These are phyloP conservation scores for Sanghuangporus sanghuang DNA, from an alignment of 1,284 basidiomycete species.

Conservation along the genomic window DNA sequence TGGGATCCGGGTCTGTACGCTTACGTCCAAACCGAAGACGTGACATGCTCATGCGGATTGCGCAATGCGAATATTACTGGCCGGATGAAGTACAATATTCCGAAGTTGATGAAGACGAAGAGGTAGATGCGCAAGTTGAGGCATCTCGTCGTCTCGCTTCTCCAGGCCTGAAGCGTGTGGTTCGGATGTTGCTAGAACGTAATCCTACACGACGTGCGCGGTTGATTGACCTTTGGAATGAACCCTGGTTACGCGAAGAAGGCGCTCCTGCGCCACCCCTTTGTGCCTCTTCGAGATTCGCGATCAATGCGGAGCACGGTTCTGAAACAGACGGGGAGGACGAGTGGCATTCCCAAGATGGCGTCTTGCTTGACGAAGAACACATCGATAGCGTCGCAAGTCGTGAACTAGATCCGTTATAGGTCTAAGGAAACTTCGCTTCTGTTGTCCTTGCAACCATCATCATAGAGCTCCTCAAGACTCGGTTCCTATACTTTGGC, in stretches of 20 bases:
- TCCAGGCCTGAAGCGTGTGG: slow-evolving; percentile 48
- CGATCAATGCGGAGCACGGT: neutral
- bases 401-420: slow-evolving; percentile 13
- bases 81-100: slow-evolving; percentile 33
- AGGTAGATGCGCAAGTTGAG: slow-evolving; percentile 21
- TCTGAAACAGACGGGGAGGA: neutral
- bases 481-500: no score
- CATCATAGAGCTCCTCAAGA: no score
- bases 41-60: slow-evolving; percentile 69
- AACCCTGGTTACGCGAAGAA: slow-evolving; percentile 52
- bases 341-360: neutral
- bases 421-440: neutral
- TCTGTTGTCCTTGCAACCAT: neutral
- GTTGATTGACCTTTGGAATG: slow-evolving; percentile 61
- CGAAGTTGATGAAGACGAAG: slow-evolving; percentile 18
- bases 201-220: slow-evolving; percentile 59
- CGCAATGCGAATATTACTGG: slow-evolving; percentile 74
- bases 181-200: slow-evolving; percentile 59
- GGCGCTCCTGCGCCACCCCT: slow-evolving; percentile 12
- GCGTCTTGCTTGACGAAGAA: slow-evolving; percentile 16
- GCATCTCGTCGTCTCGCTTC: slow-evolving; percentile 35
- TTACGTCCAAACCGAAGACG: slow-evolving; percentile 31
- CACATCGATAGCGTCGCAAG: slow-evolving; percentile 16
- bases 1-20: neutral
- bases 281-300: neutral